phyloP scores from a whole-genome alignment of 495 filamentous ascomycete genomes.

The Aspergillus carlsbadensis region DNA sequence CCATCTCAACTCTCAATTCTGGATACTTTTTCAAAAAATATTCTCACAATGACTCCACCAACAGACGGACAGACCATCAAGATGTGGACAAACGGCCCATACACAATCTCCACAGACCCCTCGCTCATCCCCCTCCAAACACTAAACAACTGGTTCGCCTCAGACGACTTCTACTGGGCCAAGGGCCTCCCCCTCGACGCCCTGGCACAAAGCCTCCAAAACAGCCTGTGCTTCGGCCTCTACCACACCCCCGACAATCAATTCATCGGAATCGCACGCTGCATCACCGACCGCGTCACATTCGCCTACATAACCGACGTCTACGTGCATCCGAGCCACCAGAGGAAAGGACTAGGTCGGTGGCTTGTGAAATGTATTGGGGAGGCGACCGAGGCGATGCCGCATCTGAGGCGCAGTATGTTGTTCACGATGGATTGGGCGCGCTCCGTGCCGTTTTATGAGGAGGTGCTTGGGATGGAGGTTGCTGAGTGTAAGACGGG shows the following conservation, averaged over 20 bases:
- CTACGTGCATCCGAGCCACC: conserved; percentile 55
- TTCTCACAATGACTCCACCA: conserved; percentile 14
- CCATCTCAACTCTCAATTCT: too few species aligned
- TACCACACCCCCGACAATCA: conserved; percentile 30
- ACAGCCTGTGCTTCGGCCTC: conserved; percentile 56
- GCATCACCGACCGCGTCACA: conserved; percentile 64
- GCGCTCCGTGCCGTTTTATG: conserved; percentile 45
- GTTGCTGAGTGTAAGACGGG: conserved; percentile 8
- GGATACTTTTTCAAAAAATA: too few species aligned
- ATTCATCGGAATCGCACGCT: conserved; percentile 59
- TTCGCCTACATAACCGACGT: conserved; percentile 72
- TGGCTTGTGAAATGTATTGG: conserved; percentile 62
- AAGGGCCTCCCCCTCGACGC: conserved; percentile 33
- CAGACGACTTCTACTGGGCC: conserved; percentile 58
- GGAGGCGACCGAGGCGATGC: conserved; percentile 54
- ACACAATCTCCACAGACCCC: conserved; percentile 51
- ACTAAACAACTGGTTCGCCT: conserved; percentile 50
- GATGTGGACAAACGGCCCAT: conserved; percentile 20
- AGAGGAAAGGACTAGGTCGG: conserved; percentile 58
- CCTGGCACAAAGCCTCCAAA: conserved; percentile 46
- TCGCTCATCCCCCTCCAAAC: conserved; percentile 45
- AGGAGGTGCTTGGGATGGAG: conserved; percentile 43
- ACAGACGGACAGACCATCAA: conserved; percentile 13
- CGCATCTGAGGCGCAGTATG: conserved; percentile 54
- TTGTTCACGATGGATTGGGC: conserved; percentile 46